Base-by-base conservation (phyloP, 495 filamentous ascomycete genomes). In the Evernia prunastri region DNA sequence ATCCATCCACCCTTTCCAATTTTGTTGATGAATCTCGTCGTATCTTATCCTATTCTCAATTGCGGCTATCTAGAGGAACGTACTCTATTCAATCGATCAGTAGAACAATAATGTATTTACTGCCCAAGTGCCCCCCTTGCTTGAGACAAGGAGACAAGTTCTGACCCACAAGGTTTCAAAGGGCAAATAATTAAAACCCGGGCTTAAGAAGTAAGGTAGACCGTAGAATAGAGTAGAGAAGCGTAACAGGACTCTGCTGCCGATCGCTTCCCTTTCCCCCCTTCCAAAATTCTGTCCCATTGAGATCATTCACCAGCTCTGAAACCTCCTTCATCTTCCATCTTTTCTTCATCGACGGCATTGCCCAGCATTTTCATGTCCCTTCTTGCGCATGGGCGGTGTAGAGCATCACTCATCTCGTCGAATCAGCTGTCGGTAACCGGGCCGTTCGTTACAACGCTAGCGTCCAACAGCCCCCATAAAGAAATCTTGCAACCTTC, bases 181-280 rank as follows among this genome's bases (percentile, higher is more conserved):
- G 0, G 4, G n/a, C n/a, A n/a, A n/a, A n/a, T n/a, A n/a, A n/a
- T n/a, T n/a, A n/a, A n/a, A n/a, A n/a, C n/a, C n/a, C n/a, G n/a
- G n/a, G n/a, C n/a, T n/a, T n/a, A n/a, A n/a, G n/a, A n/a, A n/a
- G n/a, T n/a, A n/a, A n/a, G n/a, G n/a, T n/a, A n/a, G n/a, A n/a
- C n/a, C n/a, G n/a, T n/a, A n/a, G n/a, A n/a, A n/a, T n/a, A n/a
- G n/a, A n/a, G n/a, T n/a, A n/a, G n/a, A n/a, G n/a, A n/a, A n/a
- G n/a, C n/a, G n/a, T n/a, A n/a, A n/a, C n/a, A n/a, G n/a, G n/a
- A 33, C 51, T 54, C 12, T 33, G 15, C 56, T 57, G 53, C 53
- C 53, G 29, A 63, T 57, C 37, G 17, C 29, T 45, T 56, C 37
- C 53, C 61, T 31, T 42, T 63, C 56, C 51, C 57, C 53, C 51